Percentiles rank a stretch among this genome's conserved stretches.
Conservation (phyloP, 2,329 filamentous ascomycete genomes). For the Xylaria hypoxylon region DNA sequence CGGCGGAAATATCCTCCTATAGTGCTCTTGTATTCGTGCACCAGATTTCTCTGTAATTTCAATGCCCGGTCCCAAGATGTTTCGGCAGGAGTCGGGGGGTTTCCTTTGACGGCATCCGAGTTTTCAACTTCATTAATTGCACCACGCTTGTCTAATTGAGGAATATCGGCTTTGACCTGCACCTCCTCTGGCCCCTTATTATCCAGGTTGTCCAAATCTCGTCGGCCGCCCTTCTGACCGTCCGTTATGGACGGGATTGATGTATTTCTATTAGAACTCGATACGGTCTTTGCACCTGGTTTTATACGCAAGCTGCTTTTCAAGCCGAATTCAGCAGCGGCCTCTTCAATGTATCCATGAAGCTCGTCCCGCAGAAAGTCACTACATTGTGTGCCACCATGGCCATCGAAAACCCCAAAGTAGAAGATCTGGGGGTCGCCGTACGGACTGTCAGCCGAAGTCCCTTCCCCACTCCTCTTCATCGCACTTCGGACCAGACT, state of each 20-base stretch:
- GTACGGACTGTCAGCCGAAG: conserved; percentile 78
- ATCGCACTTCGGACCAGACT: conserved; percentile 62
- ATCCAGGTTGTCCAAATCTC: conserved; percentile 57
- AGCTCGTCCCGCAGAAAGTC: conserved; percentile 86
- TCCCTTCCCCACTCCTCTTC: conserved; percentile 68
- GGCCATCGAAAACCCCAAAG: conserved; percentile 95
- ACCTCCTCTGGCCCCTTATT: conserved; percentile 64
- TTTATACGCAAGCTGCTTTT: conserved; percentile 75
- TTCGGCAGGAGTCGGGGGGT: conserved; percentile 61
- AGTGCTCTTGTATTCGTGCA: conserved; percentile 82
- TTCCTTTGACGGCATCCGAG: conserved; percentile 53
- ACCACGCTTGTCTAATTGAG: conserved; percentile 50
- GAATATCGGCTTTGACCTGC: conserved; percentile 53
- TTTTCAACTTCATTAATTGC: conserved; percentile 54
- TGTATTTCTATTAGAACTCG: conserved; percentile 25
- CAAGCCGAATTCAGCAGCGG: conserved; percentile 80
- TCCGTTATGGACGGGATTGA: conserved; percentile 39
- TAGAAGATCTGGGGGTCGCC: conserved; percentile 98
- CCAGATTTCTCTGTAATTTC: conserved; percentile 75
- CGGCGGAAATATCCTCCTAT: conserved; percentile 95
- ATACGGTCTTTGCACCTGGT: conserved; percentile 33
- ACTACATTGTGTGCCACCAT: conserved; percentile 90
- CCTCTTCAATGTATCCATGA: conserved; percentile 88
- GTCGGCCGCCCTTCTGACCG: conserved; percentile 49
- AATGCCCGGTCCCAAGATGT: conserved; percentile 70